A percentile compares a stretch with the other conserved stretches of the same genome.
These are phyloP conservation scores for Yueomyces sp. DNA, from an alignment of 1,139 yeast genomes.

Conservation along the genomic window DNA sequence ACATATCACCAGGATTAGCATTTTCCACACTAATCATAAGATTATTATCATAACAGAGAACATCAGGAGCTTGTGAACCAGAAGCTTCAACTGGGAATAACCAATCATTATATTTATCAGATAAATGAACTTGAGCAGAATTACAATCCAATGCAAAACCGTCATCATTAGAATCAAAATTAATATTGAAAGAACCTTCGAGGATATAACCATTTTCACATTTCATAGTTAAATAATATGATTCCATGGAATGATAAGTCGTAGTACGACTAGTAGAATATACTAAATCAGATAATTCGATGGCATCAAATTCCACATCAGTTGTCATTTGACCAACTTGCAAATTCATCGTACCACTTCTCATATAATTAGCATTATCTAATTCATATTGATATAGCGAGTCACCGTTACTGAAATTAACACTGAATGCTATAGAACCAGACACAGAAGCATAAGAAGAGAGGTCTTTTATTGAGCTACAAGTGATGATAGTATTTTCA, in stretches of 20 bases:
- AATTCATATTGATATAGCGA: slow-evolving; percentile 19
- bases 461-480: slow-evolving; percentile 17
- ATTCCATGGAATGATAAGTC: slow-evolving; percentile 20
- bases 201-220: slow-evolving; percentile 21
- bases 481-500: slow-evolving; percentile 18
- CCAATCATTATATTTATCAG: slow-evolving; percentile 24
- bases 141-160: slow-evolving; percentile 19
- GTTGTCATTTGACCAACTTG: slow-evolving; percentile 15
- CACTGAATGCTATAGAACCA: slow-evolving; percentile 21
- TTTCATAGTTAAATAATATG: slow-evolving; percentile 22
- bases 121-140: slow-evolving; percentile 14
- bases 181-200: slow-evolving; percentile 18
- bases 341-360: slow-evolving; percentile 15
- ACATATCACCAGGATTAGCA: slow-evolving; percentile 11
- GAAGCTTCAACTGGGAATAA: slow-evolving; percentile 16
- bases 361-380: slow-evolving; percentile 18
- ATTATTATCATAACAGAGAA: slow-evolving; percentile 12
- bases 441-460: slow-evolving; percentile 10
- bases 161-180: slow-evolving; percentile 12
- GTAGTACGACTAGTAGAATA: slow-evolving; percentile 22
- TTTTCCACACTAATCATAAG: slow-evolving; percentile 12
- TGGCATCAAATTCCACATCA: slow-evolving; percentile 16
- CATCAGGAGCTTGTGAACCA: slow-evolving; percentile 7
- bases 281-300: slow-evolving; percentile 8
- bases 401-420: slow-evolving; percentile 25